These are phyloP conservation scores for Byssothecium circinans DNA, from an alignment of 2,329 filamentous ascomycete genomes.

Conservation along the genomic window DNA sequence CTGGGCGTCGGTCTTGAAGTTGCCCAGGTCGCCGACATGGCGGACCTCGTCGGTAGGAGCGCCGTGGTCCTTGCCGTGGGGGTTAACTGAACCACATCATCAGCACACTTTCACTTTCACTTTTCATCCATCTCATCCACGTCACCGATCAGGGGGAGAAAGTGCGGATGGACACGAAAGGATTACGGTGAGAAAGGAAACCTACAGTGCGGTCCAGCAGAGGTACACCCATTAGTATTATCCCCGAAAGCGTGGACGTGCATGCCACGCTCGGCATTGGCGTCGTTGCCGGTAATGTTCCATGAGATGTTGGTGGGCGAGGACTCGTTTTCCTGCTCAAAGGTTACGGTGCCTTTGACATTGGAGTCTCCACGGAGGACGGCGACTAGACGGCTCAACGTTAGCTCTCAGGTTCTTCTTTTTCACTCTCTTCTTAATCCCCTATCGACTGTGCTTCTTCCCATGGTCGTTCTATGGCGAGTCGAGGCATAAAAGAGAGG, in stretches of 20 bases:
- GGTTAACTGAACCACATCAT: conserved; percentile 74
- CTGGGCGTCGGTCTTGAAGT: conserved; percentile 92
- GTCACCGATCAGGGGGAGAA: neutral
- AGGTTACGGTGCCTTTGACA: conserved; percentile 88
- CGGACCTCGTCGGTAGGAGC: conserved; percentile 79
- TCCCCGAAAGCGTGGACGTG: conserved; percentile 99
- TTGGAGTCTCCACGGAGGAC: conserved; percentile 98
- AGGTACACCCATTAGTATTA: conserved; percentile 99
- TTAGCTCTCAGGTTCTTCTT: conserved; percentile 7
- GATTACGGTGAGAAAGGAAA: too few relatives aligned
- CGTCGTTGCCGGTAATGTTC: conserved; percentile 88
- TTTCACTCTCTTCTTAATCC: neutral
- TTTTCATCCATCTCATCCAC: neutral
- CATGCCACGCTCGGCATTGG: conserved; percentile 96
- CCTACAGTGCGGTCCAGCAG: conserved; percentile 95
- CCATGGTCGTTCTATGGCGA: too few relatives aligned
- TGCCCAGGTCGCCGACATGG: conserved; percentile 96
- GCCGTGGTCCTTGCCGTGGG: conserved; percentile 87
- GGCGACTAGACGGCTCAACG: conserved; percentile 64
- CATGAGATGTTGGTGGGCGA: conserved; percentile 84
- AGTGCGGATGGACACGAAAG: neutral
- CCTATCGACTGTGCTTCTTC: neutral
- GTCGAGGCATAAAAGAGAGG: too few relatives aligned
- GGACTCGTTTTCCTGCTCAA: conserved; percentile 86
- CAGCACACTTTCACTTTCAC: conserved; percentile 10